Evolutionary conservation across 2,329 filamentous ascomycete species (phyloP), one percentile per base, ranked within the genome.

Genomic region (Cladophialophora carrionii): DNA sequence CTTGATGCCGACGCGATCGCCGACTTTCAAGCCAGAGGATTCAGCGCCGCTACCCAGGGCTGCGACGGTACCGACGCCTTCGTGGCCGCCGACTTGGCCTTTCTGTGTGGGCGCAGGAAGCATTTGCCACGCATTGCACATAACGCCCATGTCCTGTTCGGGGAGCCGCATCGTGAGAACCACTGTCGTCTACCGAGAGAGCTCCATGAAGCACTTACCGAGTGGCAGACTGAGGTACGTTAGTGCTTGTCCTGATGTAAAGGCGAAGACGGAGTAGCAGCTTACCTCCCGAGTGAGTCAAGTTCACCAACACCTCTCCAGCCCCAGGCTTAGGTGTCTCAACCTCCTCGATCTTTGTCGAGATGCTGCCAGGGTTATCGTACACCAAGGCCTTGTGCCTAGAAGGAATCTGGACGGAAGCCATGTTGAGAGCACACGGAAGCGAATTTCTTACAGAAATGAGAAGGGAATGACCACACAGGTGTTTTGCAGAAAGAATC

Each of bases 1-100:
- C 76, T 91, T 91, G 73, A 91, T 84, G 14, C 88, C 88, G 8
- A 90, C 88, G 7, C 87, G 81, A 70, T 90, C 85, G 4, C 87
- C 87, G n/a, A 89, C 72, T 71, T 88, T 88, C 41, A 90, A 78
- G 4, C 80, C 81, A 1, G 83, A 79, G 43, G 71, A 74, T 57
- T 70, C 66, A 22, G 84, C 80, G 7, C 84, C 85, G 0, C 87
- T 80, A 0, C 88, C 88, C 66, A 90, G 78, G 73, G 88, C 87
- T 49, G 88, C 86, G 34, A 90, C 80, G 59, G 82, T 83, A 49
- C 86, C 86, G 1, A 90, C 84, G 20, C 88, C 88, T 76, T 90
- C 88, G 72, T 90, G 88, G 4, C 88, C 88, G 49, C 88, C 88
- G 3, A 89, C 82, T 74, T 89, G 87, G 9, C 85, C 85, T 43